Evolutionary conservation across 768 basidiomycete genomes (phyloP).

Genomic region (Amylocystis lapponica): DNA sequence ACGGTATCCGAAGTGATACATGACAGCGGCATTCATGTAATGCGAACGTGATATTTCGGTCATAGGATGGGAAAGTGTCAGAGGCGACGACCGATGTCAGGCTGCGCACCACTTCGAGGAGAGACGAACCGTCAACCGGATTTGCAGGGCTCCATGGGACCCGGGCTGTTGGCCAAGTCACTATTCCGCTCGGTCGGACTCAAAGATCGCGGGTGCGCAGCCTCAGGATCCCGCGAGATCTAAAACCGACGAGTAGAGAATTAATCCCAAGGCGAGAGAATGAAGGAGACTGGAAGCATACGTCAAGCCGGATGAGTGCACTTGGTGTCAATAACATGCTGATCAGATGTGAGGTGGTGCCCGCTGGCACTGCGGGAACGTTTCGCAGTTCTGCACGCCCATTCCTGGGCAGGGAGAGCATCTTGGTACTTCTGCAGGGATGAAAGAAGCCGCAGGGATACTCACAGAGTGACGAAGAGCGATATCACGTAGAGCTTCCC

Average conservation of each 20-base stretch:
- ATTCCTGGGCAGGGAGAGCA: neutral
- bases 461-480: slow-evolving; percentile 23
- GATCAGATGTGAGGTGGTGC: slow-evolving; percentile 6
- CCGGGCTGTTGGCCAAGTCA: neutral
- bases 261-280: neutral
- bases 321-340: slow-evolving; percentile 7
- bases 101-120: neutral
- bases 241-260: neutral
- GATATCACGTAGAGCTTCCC: slow-evolving; percentile 28
- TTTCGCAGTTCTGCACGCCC: slow-evolving; percentile 10
- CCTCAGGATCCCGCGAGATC: neutral
- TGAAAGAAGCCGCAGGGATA: neutral
- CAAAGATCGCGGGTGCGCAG: neutral
- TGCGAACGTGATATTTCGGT: neutral
- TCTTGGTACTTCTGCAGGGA: neutral
- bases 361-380: slow-evolving; percentile 4
- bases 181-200: neutral
- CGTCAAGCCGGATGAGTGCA: slow-evolving; percentile 9
- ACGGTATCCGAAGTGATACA: no score
- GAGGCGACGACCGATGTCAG: neutral
- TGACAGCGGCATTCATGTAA: no score
- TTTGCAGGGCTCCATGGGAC: neutral
- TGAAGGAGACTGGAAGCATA: slow-evolving; percentile 2
- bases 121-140: neutral
- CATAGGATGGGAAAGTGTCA: neutral